Conservation (phyloP, 2,329 filamentous ascomycete genomes). For the Aspergillus tubingensis region DNA sequence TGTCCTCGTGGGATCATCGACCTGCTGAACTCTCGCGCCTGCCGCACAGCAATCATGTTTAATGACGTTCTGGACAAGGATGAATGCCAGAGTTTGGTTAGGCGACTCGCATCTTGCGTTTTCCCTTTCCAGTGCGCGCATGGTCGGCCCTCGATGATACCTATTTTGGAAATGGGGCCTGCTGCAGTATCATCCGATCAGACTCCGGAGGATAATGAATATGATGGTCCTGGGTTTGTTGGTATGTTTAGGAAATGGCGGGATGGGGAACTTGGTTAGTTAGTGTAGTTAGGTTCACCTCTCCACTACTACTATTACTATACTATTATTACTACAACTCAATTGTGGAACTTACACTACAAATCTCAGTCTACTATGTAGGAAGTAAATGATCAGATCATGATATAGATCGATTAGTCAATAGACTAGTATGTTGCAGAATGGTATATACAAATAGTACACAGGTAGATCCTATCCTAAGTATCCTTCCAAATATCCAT, state of each 20-base stretch:
- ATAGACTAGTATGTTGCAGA: background rate
- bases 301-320: too few species aligned
- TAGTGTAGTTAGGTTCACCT: too few species aligned
- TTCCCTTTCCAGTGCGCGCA: conserved; percentile 56
- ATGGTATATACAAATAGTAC: conserved; percentile 15
- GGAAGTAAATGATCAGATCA: background rate
- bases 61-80: conserved; percentile 44
- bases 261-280: background rate
- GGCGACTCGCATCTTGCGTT: conserved; percentile 41
- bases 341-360: too few species aligned
- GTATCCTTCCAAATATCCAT: conserved; percentile 6
- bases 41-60: conserved; percentile 54
- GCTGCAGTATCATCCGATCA: background rate
- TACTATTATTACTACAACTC: too few species aligned
- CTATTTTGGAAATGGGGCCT: conserved; percentile 39
- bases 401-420: background rate
- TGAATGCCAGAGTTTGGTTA: conserved; percentile 44
- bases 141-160: conserved; percentile 52
- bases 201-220: background rate
- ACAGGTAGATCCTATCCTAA: background rate
- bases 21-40: conserved; percentile 52
- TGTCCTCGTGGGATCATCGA: conserved; percentile 78
- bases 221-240: conserved; percentile 10
- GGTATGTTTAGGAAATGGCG: conserved; percentile 18
- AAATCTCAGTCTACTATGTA: too few species aligned